Evolutionary conservation across 805 yeast genomes (phyloP).

Genomic region (Ogataea neopini): DNA sequence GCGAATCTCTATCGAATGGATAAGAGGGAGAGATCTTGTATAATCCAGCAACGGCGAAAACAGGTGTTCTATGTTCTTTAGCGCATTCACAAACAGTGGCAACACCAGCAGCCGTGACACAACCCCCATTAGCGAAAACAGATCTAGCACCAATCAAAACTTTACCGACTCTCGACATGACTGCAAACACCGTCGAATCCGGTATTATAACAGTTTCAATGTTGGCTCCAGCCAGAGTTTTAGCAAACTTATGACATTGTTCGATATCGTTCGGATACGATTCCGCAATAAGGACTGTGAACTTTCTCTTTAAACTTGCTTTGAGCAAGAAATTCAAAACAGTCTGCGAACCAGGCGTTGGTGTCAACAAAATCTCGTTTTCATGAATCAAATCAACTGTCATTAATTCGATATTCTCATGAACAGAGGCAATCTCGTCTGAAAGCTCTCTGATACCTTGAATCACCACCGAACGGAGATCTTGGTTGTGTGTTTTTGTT

Average conservation of each 20-base stretch:
- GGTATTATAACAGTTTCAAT: conserved; percentile 91
- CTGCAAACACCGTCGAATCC: conserved; percentile 89
- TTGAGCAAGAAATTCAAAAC: conserved; percentile 82
- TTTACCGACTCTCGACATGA: conserved; percentile 96
- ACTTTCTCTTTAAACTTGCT: conserved; percentile 86
- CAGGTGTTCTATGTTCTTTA: conserved; percentile 93
- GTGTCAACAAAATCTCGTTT: conserved; percentile 79
- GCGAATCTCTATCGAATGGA: conserved; percentile 81
- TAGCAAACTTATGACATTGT: conserved; percentile 77
- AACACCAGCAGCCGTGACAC: conserved; percentile 86
- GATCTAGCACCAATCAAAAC: conserved; percentile 91
- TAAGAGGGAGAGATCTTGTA: conserved; percentile 91
- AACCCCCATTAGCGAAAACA: conserved; percentile 96
- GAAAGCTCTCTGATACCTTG: conserved; percentile 91
- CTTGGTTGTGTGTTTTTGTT: conserved; percentile 51
- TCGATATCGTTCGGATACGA: conserved; percentile 86
- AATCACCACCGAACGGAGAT: conserved; percentile 79
- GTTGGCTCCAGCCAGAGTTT: conserved; percentile 75
- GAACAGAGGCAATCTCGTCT: conserved; percentile 86
- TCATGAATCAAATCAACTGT: conserved; percentile 94
- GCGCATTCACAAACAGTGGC: conserved; percentile 95
- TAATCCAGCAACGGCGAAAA: conserved; percentile 90
- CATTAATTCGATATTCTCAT: conserved; percentile 88
- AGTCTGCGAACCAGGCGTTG: conserved; percentile 92
- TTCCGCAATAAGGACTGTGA: conserved; percentile 90